Base-by-base conservation (phyloP, 306 rosid genomes). In the Trichosanthes truncata region DNA sequence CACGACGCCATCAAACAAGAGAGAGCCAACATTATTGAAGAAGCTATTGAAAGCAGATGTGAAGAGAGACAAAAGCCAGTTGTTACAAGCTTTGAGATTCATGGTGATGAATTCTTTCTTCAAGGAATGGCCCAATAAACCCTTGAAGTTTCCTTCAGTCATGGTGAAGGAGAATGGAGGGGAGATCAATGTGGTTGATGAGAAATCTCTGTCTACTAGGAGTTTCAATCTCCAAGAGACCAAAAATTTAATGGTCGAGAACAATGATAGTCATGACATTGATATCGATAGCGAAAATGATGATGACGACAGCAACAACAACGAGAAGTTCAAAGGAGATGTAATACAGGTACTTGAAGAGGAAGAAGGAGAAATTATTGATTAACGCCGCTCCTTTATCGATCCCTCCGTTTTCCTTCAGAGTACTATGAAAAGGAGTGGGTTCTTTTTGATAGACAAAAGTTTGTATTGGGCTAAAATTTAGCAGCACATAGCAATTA, bases 81-180 rank as follows among this genome's bases (percentile, higher is more conserved):
- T 93, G 78, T 48, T 87, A 80, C 97, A 95, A 86, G 94, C 81
- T 80, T 90, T 95, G 80, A 89, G 97, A 87, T 95, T 95, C 93
- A 90, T 90, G 90, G 88, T 79, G 67, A 83, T 81, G 79, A 95
- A 95, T 80, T 91, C 91, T 41, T 93, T 93, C 85, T 93, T 95
- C 81, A 82, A 86, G 78, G 85, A 90, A 69, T 81, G 78, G 83
- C 91, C 90, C 17, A 87, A 86, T 41, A 89, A 89, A 83, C 93
- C 92, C 0, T 84, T 93, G 79, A 82, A 69, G 56, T 88, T 89
- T 80, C 99, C 97, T 1, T 52, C 82, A 4, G 89, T 88, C 3
- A n/a, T 76, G 26, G 79, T 87, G 38, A 86, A 85, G 82, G 99
- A 86, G 80, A 68, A 38, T 45, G 77, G 66, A 13, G 9, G 60